phyloP scores from a whole-genome alignment of 495 filamentous ascomycete species.

The Patellaria atrata region DNA sequence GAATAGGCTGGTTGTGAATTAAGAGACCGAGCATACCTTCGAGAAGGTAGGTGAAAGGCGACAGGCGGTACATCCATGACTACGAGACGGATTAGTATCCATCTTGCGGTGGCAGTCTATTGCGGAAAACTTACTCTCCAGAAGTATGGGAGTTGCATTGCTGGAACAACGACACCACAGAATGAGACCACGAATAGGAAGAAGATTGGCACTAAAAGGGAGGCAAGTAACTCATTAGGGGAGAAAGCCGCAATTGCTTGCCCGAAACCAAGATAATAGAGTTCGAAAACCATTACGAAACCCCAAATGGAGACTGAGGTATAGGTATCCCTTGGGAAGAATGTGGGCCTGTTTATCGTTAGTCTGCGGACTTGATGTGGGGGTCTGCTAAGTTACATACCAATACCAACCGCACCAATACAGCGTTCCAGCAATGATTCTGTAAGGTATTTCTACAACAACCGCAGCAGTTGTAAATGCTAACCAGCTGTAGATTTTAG shows the following conservation, averaged over 20 bases:
- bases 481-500: slow-evolving; percentile 58
- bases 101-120: no score
- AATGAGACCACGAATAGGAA: slow-evolving; percentile 48
- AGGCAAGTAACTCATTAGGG: slow-evolving; percentile 59
- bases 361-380: no score
- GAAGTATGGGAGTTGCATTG: slow-evolving; percentile 33
- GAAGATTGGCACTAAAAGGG: slow-evolving; percentile 38
- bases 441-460: slow-evolving; percentile 60
- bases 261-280: slow-evolving; percentile 60
- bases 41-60: slow-evolving; percentile 44
- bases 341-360: slow-evolving; percentile 25
- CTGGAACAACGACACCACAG: slow-evolving; percentile 45
- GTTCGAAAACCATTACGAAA: slow-evolving; percentile 50
- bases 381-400: slow-evolving; percentile 2
- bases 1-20: slow-evolving; percentile 32
- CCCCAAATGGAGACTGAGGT: slow-evolving; percentile 42
- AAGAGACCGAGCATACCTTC: slow-evolving; percentile 35
- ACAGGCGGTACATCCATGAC: slow-evolving; percentile 42
- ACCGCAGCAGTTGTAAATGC: slow-evolving; percentile 56
- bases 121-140: no score
- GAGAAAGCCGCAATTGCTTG: slow-evolving; percentile 62
- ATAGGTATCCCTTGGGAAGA: slow-evolving; percentile 39
- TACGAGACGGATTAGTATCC: no score
- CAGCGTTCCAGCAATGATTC: slow-evolving; percentile 41
- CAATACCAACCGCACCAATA: slow-evolving; percentile 43